Evolutionary conservation across 306 rosid species (phyloP).

Genomic region (Quercus bicolor): DNA sequence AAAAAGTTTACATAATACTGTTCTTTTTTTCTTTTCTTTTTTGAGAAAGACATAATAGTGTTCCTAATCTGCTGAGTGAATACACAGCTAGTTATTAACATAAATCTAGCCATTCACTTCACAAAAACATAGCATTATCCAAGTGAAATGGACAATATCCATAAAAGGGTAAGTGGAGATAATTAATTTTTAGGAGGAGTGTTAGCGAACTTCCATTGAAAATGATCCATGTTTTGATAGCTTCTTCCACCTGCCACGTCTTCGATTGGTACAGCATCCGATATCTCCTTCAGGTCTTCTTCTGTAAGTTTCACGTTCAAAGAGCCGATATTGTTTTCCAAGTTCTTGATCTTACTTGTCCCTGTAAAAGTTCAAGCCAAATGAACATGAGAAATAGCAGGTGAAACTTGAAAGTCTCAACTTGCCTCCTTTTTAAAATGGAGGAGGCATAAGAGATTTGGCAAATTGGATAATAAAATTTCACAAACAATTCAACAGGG

Average conservation of each 20-base stretch:
- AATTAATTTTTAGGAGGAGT: conserved; percentile 10
- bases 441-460: neutral
- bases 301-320: conserved; percentile 12
- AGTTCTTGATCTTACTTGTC: conserved; percentile 17
- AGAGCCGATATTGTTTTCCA: conserved; percentile 11
- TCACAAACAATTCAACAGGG: neutral
- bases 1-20: neutral
- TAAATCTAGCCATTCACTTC: neutral
- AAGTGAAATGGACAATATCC: too few relatives aligned
- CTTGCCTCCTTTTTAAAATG: neutral
- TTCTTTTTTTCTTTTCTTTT: too few relatives aligned
- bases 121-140: too few relatives aligned
- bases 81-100: neutral
- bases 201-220: conserved; percentile 19
- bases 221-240: neutral
- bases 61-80: neutral
- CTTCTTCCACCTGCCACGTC: conserved; percentile 1
- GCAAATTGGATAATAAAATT: neutral
- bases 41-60: too few relatives aligned
- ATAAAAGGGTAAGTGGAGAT: neutral
- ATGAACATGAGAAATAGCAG: neutral
- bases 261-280: neutral
- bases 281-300: conserved; percentile 11
- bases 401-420: neutral
- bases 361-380: conserved; percentile 2